These are phyloP conservation scores for Adenanthera pavonina DNA, from an alignment of 306 rosid species.

Conservation along the genomic window DNA sequence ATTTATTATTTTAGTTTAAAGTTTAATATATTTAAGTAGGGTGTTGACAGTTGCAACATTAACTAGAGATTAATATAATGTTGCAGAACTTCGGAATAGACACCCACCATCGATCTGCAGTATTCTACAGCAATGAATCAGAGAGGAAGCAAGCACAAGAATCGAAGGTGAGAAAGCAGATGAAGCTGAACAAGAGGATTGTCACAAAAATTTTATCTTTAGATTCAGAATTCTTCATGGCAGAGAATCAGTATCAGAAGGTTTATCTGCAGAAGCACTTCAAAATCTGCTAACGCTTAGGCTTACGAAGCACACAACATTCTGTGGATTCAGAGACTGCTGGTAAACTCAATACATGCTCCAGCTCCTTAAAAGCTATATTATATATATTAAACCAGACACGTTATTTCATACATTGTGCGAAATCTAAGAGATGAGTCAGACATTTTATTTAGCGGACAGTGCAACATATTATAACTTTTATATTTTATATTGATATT, in stretches of 20 bases:
- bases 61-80: background rate
- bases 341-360: constrained; percentile 38
- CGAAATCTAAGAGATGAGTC: too few relatives aligned
- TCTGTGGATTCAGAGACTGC: constrained; percentile 35
- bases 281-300: constrained; percentile 32
- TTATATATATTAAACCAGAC: too few relatives aligned
- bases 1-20: too few relatives aligned
- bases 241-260: constrained; percentile 41
- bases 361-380: background rate
- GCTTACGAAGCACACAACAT: constrained; percentile 34
- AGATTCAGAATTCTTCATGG: constrained; percentile 29
- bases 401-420: too few relatives aligned
- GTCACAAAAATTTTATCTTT: constrained; percentile 34
- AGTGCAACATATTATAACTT: too few relatives aligned
- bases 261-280: constrained; percentile 21
- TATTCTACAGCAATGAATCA: constrained; percentile 33
- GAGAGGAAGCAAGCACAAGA: constrained; percentile 43
- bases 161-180: constrained; percentile 43
- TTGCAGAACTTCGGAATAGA: constrained; percentile 26
- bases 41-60: too few relatives aligned
- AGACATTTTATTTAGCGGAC: too few relatives aligned
- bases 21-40: too few relatives aligned
- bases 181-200: constrained; percentile 46
- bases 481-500: too few relatives aligned
- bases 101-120: constrained; percentile 36